A percentile compares a stretch with the other conserved stretches of the same genome.
Evolutionary conservation across 148 eudicot species (phyloP).

Genomic region (Rhododendron ovatum): DNA sequence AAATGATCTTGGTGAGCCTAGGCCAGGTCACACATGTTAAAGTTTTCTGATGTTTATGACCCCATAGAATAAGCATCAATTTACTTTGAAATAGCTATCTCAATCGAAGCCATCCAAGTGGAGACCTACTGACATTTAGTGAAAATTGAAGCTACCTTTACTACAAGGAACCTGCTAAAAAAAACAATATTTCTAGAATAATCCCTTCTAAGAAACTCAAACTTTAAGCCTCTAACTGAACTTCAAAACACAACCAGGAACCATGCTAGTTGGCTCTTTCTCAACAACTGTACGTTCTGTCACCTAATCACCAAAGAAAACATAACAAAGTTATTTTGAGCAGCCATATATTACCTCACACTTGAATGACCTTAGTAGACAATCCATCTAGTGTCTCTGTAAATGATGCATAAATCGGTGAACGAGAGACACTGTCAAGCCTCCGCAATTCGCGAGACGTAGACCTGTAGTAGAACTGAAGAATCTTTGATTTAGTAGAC

Average conservation of each 20-base stretch:
- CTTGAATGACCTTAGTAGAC: constrained; percentile 80
- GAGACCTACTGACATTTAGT: neutral
- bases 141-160: neutral
- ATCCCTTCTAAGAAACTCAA: neutral
- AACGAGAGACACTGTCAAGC: constrained; percentile 97
- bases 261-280: neutral
- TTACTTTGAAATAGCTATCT: neutral
- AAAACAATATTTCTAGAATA: neutral
- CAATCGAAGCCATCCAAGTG: neutral
- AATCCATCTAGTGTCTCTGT: constrained; percentile 92
- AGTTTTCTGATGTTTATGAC: neutral
- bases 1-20: neutral
- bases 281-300: neutral
- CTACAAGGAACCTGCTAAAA: neutral
- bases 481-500: constrained; percentile 18
- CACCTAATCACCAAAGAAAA: neutral
- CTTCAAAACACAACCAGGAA: neutral
- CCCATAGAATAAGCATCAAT: neutral
- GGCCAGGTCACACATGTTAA: neutral
- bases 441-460: constrained; percentile 94
- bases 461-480: constrained; percentile 93
- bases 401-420: constrained; percentile 93
- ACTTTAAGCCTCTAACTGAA: neutral
- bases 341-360: constrained; percentile 43
- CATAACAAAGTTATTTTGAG: neutral